Evolutionary conservation across 257 asterid genomes (phyloP).

Genomic region (Gentiana straminea): DNA sequence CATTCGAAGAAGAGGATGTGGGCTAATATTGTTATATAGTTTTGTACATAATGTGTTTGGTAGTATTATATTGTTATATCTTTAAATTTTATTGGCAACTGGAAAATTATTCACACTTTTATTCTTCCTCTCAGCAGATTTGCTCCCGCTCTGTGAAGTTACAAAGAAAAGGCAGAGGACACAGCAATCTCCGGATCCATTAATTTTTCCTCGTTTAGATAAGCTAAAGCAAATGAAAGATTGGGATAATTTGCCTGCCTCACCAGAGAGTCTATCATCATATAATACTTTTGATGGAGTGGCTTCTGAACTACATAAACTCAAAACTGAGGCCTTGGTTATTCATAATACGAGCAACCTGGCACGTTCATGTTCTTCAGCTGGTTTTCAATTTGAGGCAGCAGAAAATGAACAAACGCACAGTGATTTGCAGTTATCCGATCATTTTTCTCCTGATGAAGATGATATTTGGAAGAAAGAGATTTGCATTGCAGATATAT

Average conservation of each 20-base stretch:
- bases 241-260: slow-evolving; percentile 21
- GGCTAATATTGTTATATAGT: no score
- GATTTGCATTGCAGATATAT: slow-evolving; percentile 19
- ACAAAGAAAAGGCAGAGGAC: slow-evolving; percentile 40
- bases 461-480: slow-evolving; percentile 15
- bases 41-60: no score
- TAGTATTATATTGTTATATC: neutral
- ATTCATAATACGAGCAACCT: slow-evolving; percentile 26
- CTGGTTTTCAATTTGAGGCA: slow-evolving; percentile 17
- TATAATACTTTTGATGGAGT: slow-evolving; percentile 16
- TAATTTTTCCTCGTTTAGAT: slow-evolving; percentile 23
- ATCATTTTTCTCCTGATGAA: slow-evolving; percentile 27
- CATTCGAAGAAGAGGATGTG: neutral
- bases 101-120: neutral
- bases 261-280: slow-evolving; percentile 23
- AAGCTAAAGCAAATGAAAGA: slow-evolving; percentile 30
- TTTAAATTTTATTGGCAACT: neutral
- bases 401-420: slow-evolving; percentile 12
- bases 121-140: slow-evolving; percentile 11
- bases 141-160: slow-evolving; percentile 27
- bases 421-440: slow-evolving; percentile 13
- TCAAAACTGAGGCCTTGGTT: slow-evolving; percentile 20
- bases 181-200: slow-evolving; percentile 23
- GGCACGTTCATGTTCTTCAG: slow-evolving; percentile 26
- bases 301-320: slow-evolving; percentile 22